These are phyloP conservation scores for Arthromyces matolae DNA, from an alignment of 768 basidiomycete genomes.

Conservation along the genomic window DNA sequence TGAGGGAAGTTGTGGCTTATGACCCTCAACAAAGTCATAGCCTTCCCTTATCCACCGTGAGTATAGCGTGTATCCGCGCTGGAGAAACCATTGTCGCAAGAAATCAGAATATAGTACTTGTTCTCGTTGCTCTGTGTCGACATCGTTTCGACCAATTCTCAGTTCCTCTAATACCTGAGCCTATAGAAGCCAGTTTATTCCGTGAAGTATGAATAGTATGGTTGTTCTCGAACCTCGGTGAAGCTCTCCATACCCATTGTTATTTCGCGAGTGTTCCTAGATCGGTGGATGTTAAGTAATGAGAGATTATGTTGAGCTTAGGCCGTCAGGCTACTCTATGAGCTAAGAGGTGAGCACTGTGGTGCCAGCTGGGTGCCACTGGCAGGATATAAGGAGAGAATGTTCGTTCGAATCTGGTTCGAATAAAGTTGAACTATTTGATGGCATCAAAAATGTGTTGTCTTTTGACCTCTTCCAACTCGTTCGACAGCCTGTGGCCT, in stretches of 20 bases:
- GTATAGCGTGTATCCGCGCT: neutral
- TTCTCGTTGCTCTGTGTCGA: neutral
- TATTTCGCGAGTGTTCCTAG: too few species aligned
- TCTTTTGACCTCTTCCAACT: too few species aligned
- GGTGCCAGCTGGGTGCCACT: too few species aligned
- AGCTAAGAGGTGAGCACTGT: too few species aligned
- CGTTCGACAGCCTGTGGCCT: too few species aligned
- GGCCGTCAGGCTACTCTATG: too few species aligned
- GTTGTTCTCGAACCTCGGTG: neutral
- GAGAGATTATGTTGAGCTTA: too few species aligned
- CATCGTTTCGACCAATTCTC: neutral
- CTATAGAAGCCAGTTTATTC: neutral
- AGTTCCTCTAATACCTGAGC: neutral
- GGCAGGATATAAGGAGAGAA: too few species aligned
- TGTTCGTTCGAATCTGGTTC: too few species aligned
- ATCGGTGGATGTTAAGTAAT: too few species aligned
- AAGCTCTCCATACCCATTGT: neutral
- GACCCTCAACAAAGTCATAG: neutral
- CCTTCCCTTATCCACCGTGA: neutral
- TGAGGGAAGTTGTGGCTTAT: neutral
- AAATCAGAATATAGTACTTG: neutral
- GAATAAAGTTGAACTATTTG: too few species aligned
- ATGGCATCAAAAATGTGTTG: too few species aligned
- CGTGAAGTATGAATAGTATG: neutral
- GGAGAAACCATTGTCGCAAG: slow-evolving; percentile 1